Evolutionary conservation across 768 basidiomycete genomes (phyloP).

Genomic region (Suillus luteus): DNA sequence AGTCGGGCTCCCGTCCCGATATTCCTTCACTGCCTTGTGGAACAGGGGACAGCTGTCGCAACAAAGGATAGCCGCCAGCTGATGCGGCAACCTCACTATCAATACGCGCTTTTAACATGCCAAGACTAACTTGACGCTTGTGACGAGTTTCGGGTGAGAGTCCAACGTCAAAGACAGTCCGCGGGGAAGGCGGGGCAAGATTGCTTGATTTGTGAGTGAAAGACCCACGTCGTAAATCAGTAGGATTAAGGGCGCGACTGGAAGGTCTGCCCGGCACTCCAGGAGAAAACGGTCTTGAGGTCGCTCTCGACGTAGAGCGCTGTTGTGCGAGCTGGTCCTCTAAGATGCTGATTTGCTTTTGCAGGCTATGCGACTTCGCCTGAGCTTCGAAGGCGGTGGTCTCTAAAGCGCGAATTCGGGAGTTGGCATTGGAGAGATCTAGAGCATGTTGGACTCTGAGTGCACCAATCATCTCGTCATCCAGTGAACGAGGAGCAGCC

Average conservation of each 20-base stretch:
- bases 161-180: constrained; percentile 67
- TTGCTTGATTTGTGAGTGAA: constrained; percentile 32
- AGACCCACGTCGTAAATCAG: constrained; percentile 41
- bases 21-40: constrained; percentile 32
- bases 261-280: constrained; percentile 42
- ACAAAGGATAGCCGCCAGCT: constrained; percentile 44
- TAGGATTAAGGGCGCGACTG: constrained; percentile 40
- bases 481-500: constrained; percentile 53
- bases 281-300: constrained; percentile 50
- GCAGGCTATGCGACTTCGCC: constrained; percentile 62
- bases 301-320: constrained; percentile 44
- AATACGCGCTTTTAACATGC: constrained; percentile 90
- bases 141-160: constrained; percentile 77
- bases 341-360: constrained; percentile 63
- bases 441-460: constrained; percentile 74
- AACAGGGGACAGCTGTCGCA: constrained; percentile 58
- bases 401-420: constrained; percentile 78
- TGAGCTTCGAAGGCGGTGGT: constrained; percentile 73
- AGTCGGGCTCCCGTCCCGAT: constrained; percentile 27
- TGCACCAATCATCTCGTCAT: constrained; percentile 73
- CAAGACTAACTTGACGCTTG: constrained; percentile 80
- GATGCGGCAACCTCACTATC: constrained; percentile 69
- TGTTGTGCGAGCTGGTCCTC: constrained; percentile 64
- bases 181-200: constrained; percentile 43
- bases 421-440: constrained; percentile 79